These are phyloP conservation scores for Colletotrichum tropicale DNA, from an alignment of 2,329 filamentous ascomycete species.

Conservation along the genomic window DNA sequence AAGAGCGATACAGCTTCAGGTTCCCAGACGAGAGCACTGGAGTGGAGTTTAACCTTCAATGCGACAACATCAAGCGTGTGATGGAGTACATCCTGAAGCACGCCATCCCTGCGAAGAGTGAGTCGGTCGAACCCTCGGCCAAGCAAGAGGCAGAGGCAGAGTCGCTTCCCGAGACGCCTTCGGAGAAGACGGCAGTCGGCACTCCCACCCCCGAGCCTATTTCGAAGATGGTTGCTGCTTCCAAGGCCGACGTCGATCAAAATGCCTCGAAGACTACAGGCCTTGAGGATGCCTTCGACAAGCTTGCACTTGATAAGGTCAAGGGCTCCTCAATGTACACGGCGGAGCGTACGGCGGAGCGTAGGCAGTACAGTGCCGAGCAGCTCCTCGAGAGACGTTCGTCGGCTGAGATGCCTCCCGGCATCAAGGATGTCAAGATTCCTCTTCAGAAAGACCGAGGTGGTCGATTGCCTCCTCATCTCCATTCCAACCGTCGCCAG, in stretches of 20 bases:
- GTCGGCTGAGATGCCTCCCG: neutral
- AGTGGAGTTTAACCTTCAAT: neutral
- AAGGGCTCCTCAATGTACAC: constrained; percentile 8
- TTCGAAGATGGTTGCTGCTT: neutral
- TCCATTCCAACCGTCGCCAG: neutral
- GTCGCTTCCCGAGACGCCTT: neutral
- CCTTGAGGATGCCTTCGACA: neutral
- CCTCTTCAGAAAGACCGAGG: neutral
- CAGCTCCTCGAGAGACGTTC: neutral
- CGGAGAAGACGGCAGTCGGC: neutral
- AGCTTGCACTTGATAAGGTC: constrained; percentile 1
- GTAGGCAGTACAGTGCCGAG: neutral
- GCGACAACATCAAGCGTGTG: neutral
- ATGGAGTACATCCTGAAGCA: neutral
- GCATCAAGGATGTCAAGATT: constrained; percentile 3
- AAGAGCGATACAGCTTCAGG: neutral
- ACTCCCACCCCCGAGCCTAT: neutral
- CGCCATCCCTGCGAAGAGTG: neutral
- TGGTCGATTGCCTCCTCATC: neutral
- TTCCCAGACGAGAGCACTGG: neutral
- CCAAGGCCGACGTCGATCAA: neutral
- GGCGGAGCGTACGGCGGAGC: neutral
- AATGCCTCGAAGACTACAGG: neutral
- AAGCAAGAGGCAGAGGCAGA: neutral
- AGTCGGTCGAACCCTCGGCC: neutral